Evolutionary conservation across 257 asterid species (phyloP).

Genomic region (Voacanga thouarsii): DNA sequence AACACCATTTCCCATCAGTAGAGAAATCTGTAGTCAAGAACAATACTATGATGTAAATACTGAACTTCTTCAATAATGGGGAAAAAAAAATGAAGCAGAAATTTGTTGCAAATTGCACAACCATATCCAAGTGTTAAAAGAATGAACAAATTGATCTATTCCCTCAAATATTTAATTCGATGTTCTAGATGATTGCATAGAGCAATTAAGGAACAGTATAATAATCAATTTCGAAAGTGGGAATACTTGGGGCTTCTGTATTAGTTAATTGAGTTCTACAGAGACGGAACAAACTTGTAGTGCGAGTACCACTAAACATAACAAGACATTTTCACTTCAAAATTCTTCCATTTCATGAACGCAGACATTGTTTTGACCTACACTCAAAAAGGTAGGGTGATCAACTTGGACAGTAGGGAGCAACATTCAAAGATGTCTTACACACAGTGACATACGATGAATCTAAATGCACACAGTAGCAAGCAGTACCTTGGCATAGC

Average conservation of each 20-base stretch:
- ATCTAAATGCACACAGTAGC: no score
- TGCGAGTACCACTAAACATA: no score
- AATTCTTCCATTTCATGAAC: no score
- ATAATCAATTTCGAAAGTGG: no score
- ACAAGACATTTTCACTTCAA: no score
- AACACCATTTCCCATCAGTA: constrained; percentile 62
- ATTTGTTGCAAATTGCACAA: not conserved
- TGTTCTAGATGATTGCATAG: not conserved
- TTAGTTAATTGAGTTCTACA: no score
- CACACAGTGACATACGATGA: no score
- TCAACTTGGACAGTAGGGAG: not conserved
- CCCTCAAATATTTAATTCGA: not conserved
- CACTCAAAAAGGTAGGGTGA: not conserved
- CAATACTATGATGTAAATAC: not conserved
- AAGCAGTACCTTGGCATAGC: not conserved
- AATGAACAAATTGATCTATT: not conserved
- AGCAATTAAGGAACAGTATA: no score
- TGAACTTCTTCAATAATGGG: not conserved
- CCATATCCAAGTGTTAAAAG: not conserved
- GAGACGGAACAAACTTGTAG: no score
- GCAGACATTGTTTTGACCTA: no score
- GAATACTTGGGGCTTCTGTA: no score
- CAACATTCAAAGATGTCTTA: no score
- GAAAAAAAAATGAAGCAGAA: not conserved
- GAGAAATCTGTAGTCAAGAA: constrained; percentile 41